These are phyloP conservation scores for Coelastrella sp. DNA, from an alignment of 139 green algal genomes.

Conservation along the genomic window DNA sequence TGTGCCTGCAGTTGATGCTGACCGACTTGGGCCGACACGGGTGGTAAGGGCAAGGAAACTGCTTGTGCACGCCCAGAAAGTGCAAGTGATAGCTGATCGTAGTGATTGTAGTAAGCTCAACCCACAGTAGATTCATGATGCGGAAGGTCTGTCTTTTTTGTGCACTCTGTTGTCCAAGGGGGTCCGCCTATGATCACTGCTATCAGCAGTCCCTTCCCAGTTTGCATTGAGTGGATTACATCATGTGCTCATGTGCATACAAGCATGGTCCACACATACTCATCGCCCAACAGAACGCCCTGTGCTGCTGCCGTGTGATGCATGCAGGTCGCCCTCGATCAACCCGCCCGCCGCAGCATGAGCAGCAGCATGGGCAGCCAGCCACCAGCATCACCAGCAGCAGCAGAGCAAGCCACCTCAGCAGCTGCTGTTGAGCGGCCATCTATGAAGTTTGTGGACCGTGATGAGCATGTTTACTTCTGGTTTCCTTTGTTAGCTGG, in stretches of 20 bases:
- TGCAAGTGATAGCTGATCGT: background rate
- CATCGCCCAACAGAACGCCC: background rate
- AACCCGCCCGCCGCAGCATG: constrained; percentile 8
- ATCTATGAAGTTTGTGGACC: constrained; percentile 62
- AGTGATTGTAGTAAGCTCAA: background rate
- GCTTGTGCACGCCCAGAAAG: background rate
- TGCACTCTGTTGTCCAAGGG: background rate
- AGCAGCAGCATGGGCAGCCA: background rate
- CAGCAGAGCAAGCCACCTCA: background rate
- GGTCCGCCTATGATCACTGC: too few species aligned
- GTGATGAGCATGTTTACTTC: constrained; percentile 97
- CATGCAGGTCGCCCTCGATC: constrained; percentile 16
- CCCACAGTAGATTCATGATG: background rate
- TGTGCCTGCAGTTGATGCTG: constrained; percentile 51
- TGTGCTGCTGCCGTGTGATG: background rate
- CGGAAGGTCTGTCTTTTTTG: too few species aligned
- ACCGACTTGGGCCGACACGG: background rate
- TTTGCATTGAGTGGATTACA: too few species aligned
- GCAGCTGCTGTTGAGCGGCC: background rate
- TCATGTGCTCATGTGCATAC: too few species aligned
- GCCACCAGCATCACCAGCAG: constrained; percentile 3
- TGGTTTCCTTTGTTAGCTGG: constrained; percentile 99
- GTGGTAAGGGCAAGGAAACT: constrained; percentile 21
- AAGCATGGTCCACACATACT: too few species aligned
- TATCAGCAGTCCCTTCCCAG: too few species aligned